Evolutionary conservation across 371 early-diverging fungal genomes (phyloP), one percentile per base, ranked within the genome.

Genomic region (Circinella umbellata): DNA sequence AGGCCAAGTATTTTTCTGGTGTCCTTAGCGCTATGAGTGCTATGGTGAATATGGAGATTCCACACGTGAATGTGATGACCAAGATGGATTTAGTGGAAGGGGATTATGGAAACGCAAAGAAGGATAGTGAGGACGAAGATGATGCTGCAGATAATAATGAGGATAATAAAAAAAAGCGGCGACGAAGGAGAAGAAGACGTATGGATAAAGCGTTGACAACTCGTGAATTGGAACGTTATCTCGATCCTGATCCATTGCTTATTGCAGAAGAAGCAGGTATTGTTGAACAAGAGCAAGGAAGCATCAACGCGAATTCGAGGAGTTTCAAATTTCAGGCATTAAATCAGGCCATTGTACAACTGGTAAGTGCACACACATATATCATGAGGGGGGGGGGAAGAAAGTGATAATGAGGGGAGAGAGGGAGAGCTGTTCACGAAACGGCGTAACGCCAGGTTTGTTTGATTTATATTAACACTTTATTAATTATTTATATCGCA

Each of bases 31-130:
- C 96, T 1, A 94, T 93, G 80, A 89, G 93, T 68, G 93, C 94
- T n/a, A 98, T 98, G 98, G 88, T 97, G 63, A 95, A 97, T 78
- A 80, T 99, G 66, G 96, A 96, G 70, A 91, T 98, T 38, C 97
- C 99, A 13, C 96, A 98, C 78, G 88, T 99, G 76, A 99, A 99
- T 76, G 96, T 99, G 27, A 86, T 99, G 89, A 93, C 95, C 59
- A 99, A 99, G 82, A 95, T 97, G 94, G 99, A 99, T 82, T 77
- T 99, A 69, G 76, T 97, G 20, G 78, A 82, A 74, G 83, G 83
- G 3, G 82, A 78, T 46, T 81, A 80, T 63, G 82, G 82, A 18
- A 82, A 80, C 38, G 71, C 66, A 54, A 67, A 66, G 39, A 80
- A 76, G 14, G 78, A 80, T 3, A 27, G 27, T 10, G 77, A 73